phyloP scores from a whole-genome alignment of 2,329 filamentous ascomycete species.

The Calonectria montana region DNA sequence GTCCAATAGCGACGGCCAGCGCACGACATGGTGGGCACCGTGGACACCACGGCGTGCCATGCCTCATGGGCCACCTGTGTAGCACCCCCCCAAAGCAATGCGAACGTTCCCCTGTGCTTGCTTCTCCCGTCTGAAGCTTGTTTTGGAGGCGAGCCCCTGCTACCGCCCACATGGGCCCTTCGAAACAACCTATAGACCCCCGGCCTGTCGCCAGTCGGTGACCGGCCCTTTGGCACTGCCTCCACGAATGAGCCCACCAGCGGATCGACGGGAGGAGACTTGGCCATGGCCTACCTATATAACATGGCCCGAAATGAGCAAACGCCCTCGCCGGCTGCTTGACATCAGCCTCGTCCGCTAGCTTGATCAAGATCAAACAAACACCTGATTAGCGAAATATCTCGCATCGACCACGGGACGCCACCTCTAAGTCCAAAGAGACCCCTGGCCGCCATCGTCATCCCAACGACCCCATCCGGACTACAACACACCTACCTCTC shows the following conservation, averaged over 20 bases:
- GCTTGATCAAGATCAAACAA: slow-evolving; percentile 28
- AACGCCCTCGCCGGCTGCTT: slow-evolving; percentile 20
- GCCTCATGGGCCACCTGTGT: not conserved
- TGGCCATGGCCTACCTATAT: slow-evolving; percentile 30
- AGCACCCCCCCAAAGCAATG: slow-evolving; percentile 12
- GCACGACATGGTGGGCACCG: not conserved
- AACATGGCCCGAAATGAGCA: slow-evolving; percentile 32
- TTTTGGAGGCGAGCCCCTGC: slow-evolving; percentile 41
- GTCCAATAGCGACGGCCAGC: not conserved
- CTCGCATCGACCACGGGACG: slow-evolving; percentile 29
- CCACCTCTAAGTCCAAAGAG: slow-evolving; percentile 25
- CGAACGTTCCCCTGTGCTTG: slow-evolving; percentile 35
- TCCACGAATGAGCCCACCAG: slow-evolving; percentile 43
- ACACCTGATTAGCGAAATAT: slow-evolving; percentile 35
- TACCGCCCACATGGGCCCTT: slow-evolving; percentile 27
- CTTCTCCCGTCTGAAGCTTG: slow-evolving; percentile 44
- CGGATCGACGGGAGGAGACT: slow-evolving; percentile 40
- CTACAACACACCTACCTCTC: slow-evolving; percentile 38
- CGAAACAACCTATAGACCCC: slow-evolving; percentile 40
- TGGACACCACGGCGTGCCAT: not conserved
- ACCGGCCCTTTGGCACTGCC: slow-evolving; percentile 42
- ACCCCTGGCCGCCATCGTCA: slow-evolving; percentile 43
- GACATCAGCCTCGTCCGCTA: slow-evolving; percentile 28
- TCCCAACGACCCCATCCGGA: slow-evolving; percentile 39
- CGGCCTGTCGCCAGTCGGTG: slow-evolving; percentile 35